These are phyloP conservation scores for Apiospora arundinis DNA, from an alignment of 2,329 filamentous ascomycete genomes.

Conservation along the genomic window DNA sequence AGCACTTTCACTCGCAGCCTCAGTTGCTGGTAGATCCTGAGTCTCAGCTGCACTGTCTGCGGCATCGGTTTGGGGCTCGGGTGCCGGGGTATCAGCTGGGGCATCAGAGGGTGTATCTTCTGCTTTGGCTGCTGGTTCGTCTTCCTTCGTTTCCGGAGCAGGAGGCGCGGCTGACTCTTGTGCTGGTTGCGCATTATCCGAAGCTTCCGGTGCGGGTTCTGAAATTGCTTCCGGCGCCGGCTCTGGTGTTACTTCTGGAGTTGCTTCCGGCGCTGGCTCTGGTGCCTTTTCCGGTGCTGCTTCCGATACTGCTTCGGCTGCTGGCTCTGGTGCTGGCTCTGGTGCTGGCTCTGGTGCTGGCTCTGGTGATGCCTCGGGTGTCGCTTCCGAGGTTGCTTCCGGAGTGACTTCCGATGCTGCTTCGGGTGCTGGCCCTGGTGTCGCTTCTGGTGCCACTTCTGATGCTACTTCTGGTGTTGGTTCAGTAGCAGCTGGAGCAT, in stretches of 20 bases:
- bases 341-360: neutral
- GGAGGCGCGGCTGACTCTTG: neutral
- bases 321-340: too few species aligned
- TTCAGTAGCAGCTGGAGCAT: neutral
- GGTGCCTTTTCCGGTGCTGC: too few species aligned
- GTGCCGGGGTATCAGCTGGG: neutral
- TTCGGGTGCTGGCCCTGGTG: neutral
- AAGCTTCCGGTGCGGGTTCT: neutral
- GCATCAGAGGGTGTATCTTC: neutral
- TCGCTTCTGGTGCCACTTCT: neutral
- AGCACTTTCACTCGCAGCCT: neutral
- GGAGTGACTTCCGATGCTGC: neutral
- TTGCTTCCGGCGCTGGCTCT: too few species aligned
- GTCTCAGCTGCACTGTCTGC: neutral
- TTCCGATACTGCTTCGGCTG: too few species aligned
- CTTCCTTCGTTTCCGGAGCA: conserved; percentile 1
- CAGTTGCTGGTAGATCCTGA: neutral
- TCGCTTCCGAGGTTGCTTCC: neutral
- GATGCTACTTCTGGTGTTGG: neutral
- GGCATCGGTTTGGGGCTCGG: neutral
- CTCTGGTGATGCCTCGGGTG: neutral
- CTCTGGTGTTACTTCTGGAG: too few species aligned
- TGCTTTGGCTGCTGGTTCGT: neutral
- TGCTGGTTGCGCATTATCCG: neutral
- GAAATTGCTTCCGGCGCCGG: too few species aligned